Base-by-base conservation (phyloP, 352 stramenopile species). In the Globisporangium rhizosaccharum region DNA sequence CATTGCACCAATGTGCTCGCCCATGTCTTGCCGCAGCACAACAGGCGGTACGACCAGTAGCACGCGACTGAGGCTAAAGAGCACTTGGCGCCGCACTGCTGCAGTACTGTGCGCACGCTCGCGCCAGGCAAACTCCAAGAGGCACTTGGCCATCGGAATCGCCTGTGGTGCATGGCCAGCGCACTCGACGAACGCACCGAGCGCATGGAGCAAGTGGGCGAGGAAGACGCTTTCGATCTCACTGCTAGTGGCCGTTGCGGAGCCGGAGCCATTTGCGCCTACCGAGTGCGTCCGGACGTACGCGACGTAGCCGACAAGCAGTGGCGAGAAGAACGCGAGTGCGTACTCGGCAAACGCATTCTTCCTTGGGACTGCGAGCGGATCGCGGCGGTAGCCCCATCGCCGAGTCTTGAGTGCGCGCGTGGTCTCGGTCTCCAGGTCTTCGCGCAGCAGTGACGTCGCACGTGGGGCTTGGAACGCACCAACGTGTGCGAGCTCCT, bases 221-320 rank as follows among this genome's bases (percentile, higher is more conserved):
- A 92, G 59, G 48, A 92, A 87, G 17, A 83, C 70, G 50, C 81
- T 70, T 47, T 92, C 82, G 3, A 92, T 53, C 37, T 91, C 82
- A 18, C 61, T 80, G 46, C 72, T 20, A 4, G 30, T 20, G 37
- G 46, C 70, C 3, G 15, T 2, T 2, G 10, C 17, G 3, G 20
- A 12, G 8, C 66, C 3, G 49, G 30, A 6, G 39, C 41, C n/a
- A 2, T 25, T 10, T 5, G 33, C 44, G 18, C 10, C n/a, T 2
- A 30, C 44, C 28, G 67, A 18, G 53, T 82, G 64, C 28, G 70
- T 59, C 7, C 65, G 73, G 30, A 74, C 57, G 54, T 84, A 92
- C 50, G 85, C 65, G 23, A 85, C 61, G 60, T 89, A 92, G 2
- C 82, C 80, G 50, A 88, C 87, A 4, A 92, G 52, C 45, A 92